phyloP scores from a whole-genome alignment of 371 early-diverging fungal species.

The Paraphysoderma sedebokerense region DNA sequence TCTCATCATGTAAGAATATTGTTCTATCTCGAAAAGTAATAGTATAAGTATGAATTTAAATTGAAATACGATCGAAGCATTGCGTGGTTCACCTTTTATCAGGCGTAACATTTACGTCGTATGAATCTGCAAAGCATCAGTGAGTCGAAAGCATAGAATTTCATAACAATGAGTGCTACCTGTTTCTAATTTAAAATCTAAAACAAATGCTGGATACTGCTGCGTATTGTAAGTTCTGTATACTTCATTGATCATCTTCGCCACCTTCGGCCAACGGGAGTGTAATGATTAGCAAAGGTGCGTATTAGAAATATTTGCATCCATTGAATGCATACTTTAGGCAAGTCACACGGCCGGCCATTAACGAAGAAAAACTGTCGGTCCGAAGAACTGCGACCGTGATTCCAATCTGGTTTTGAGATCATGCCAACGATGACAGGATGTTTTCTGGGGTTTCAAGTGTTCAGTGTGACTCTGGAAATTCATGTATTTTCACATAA shows the following conservation, averaged over 20 bases:
- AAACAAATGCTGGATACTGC: slow-evolving; percentile 63
- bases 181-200: slow-evolving; percentile 42
- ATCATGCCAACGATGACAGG: slow-evolving; percentile 31
- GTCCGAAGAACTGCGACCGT: slow-evolving; percentile 55
- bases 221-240: slow-evolving; percentile 46
- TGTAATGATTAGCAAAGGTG: neutral
- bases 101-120: slow-evolving; percentile 87
- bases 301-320: slow-evolving; percentile 1
- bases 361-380: slow-evolving; percentile 78
- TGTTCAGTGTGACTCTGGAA: no score
- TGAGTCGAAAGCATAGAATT: neutral
- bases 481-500: no score
- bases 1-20: slow-evolving; percentile 61
- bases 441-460: no score
- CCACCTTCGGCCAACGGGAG: no score
- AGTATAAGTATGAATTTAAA: no score
- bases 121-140: no score
- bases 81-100: slow-evolving; percentile 87
- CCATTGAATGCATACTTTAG: slow-evolving; percentile 30
- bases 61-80: no score
- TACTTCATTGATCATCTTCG: slow-evolving; percentile 56
- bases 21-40: no score
- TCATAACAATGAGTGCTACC: slow-evolving; percentile 8
- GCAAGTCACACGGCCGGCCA: slow-evolving; percentile 67
- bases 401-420: slow-evolving; percentile 42